Percentiles rank a stretch among this genome's conserved stretches.
Conservation (phyloP, 2,329 filamentous ascomycete genomes). For the Fusarium abutilonis region DNA sequence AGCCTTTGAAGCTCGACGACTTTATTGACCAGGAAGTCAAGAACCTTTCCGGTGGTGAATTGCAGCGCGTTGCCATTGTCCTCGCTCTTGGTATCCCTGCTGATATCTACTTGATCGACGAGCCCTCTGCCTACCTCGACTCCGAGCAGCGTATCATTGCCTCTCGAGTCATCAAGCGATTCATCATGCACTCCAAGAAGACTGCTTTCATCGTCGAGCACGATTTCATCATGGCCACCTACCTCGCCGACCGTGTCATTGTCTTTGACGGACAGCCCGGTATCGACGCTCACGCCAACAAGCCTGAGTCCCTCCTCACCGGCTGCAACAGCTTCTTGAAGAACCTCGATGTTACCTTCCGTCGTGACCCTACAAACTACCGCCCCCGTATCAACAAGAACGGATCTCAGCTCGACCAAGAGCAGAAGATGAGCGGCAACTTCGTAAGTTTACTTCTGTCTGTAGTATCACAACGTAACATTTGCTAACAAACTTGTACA, state of each 20-base stretch:
- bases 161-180: slow-evolving; percentile 97
- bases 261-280: slow-evolving; percentile 97
- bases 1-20: slow-evolving; percentile 98
- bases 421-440: slow-evolving; percentile 93
- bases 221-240: slow-evolving; percentile 96
- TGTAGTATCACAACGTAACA: not conserved
- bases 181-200: slow-evolving; percentile 99
- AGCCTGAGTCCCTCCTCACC: slow-evolving; percentile 89
- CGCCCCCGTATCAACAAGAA: slow-evolving; percentile 98
- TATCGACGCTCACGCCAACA: slow-evolving; percentile 85
- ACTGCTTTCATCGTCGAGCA: slow-evolving; percentile 99
- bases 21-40: slow-evolving; percentile 99
- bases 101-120: slow-evolving; percentile 98
- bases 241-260: slow-evolving; percentile 90
- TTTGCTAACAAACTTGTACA: slow-evolving; percentile 48
- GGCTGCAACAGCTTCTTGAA: slow-evolving; percentile 97
- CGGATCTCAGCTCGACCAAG: slow-evolving; percentile 94
- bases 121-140: slow-evolving; percentile 96
- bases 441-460: slow-evolving; percentile 71
- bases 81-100: slow-evolving; percentile 94
- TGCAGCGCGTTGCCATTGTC: slow-evolving; percentile 98
- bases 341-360: slow-evolving; percentile 98
- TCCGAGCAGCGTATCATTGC: slow-evolving; percentile 99
- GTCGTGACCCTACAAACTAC: slow-evolving; percentile 94
- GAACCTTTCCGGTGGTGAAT: slow-evolving; percentile 98